Percentiles rank a stretch among this genome's conserved stretches.
phyloP scores from a whole-genome alignment of 2,329 filamentous ascomycete species.

The Neonectria neomacrospora region DNA sequence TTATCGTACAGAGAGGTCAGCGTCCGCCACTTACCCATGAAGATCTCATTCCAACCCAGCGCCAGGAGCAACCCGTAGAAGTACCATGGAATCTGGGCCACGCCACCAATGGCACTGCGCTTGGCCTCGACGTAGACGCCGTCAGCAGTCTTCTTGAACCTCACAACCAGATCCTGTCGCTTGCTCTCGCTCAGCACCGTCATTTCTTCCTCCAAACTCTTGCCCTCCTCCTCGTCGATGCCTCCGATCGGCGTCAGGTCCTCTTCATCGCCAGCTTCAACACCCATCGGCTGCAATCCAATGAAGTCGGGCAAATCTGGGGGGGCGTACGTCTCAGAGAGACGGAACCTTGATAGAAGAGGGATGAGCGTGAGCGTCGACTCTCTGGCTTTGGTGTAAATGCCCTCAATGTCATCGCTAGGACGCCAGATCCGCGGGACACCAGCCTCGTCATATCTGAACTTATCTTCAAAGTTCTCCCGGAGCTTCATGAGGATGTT shows the following conservation, averaged over 20 bases:
- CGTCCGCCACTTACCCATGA: slow-evolving; percentile 75
- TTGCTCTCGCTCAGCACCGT: slow-evolving; percentile 92
- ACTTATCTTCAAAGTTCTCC: slow-evolving; percentile 99
- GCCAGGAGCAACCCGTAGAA: slow-evolving; percentile 91
- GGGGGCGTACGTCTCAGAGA: slow-evolving; percentile 77
- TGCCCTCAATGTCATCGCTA: slow-evolving; percentile 94
- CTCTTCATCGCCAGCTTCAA: slow-evolving; percentile 86
- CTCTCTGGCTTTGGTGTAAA: slow-evolving; percentile 92
- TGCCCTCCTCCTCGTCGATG: slow-evolving; percentile 93
- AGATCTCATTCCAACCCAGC: slow-evolving; percentile 98
- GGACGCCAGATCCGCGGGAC: slow-evolving; percentile 97
- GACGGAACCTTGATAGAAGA: slow-evolving; percentile 84
- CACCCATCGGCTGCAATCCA: slow-evolving; percentile 78
- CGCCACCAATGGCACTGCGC: slow-evolving; percentile 92
- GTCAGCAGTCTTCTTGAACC: slow-evolving; percentile 98
- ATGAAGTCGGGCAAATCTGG: slow-evolving; percentile 90
- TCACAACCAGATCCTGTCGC: slow-evolving; percentile 87
- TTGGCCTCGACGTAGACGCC: slow-evolving; percentile 99
- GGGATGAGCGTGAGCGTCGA: slow-evolving; percentile 92
- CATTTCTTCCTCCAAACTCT: slow-evolving; percentile 96
- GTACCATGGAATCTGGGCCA: slow-evolving; percentile 93
- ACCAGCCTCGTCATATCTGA: slow-evolving; percentile 94
- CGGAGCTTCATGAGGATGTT: slow-evolving; percentile 94
- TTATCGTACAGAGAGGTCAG: background rate
- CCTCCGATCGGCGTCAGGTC: slow-evolving; percentile 90